Evolutionary conservation across 768 basidiomycete species (phyloP).

Genomic region (Suillus alpinus): DNA sequence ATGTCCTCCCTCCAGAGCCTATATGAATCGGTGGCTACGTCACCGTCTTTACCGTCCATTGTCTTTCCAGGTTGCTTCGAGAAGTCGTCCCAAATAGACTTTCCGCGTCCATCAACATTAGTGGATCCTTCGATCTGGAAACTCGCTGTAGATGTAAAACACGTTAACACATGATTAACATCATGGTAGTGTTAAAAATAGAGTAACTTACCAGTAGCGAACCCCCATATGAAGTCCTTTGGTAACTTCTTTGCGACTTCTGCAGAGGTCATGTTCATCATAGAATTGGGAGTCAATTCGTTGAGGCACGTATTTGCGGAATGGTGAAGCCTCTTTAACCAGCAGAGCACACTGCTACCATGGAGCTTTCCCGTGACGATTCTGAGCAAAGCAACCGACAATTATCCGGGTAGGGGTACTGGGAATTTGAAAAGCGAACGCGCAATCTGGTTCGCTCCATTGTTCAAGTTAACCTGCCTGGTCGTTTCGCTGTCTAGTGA

Average conservation of each 20-base stretch:
- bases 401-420: constrained; percentile 40
- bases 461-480: background rate
- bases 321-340: constrained; percentile 37
- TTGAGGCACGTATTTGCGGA: constrained; percentile 24
- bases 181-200: background rate
- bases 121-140: constrained; percentile 77
- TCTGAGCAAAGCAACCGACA: constrained; percentile 39
- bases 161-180: constrained; percentile 4
- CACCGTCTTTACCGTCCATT: constrained; percentile 61
- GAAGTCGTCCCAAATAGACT: constrained; percentile 77
- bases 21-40: constrained; percentile 72
- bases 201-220: constrained; percentile 54
- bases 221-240: constrained; percentile 66
- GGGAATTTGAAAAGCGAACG: constrained; percentile 1
- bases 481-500: background rate
- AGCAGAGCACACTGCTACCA: constrained; percentile 27
- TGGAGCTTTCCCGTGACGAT: constrained; percentile 27
- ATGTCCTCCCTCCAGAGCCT: constrained; percentile 66
- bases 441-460: background rate
- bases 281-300: constrained; percentile 18
- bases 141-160: constrained; percentile 39
- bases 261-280: constrained; percentile 26
- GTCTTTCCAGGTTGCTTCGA: constrained; percentile 65
- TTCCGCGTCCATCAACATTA: constrained; percentile 57
- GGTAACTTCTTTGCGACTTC: constrained; percentile 41